Evolutionary conservation across 2,329 filamentous ascomycete genomes (phyloP).

Genomic region (Neoarthrinium moseri): DNA sequence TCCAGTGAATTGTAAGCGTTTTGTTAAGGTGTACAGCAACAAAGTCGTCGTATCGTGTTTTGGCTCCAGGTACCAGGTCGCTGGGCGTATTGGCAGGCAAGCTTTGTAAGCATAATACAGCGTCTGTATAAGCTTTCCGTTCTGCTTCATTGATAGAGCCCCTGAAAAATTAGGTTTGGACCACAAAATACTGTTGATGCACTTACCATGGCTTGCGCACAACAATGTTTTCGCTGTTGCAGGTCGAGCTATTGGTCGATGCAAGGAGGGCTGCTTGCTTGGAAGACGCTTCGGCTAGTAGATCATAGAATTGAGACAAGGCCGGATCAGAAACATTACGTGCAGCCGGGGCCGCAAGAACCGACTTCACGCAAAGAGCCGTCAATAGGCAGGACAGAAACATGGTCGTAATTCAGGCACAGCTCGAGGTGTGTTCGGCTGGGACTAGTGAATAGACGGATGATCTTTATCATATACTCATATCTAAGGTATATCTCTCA

Average conservation of each 20-base stretch:
- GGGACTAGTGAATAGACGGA: too few relatives aligned
- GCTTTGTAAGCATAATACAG: slow-evolving; percentile 2
- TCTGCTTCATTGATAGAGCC: neutral
- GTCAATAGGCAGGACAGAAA: too few relatives aligned
- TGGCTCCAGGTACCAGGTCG: slow-evolving; percentile 3
- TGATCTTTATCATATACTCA: too few relatives aligned
- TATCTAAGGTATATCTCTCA: too few relatives aligned
- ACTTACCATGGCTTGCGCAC: slow-evolving; percentile 4
- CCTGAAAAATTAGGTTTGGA: neutral
- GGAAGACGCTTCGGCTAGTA: neutral
- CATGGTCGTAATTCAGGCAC: too few relatives aligned
- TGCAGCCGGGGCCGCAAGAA: neutral
- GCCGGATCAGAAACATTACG: neutral
- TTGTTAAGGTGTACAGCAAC: slow-evolving; percentile 34
- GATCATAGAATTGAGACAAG: neutral
- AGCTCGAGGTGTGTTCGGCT: too few relatives aligned
- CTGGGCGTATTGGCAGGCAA: slow-evolving; percentile 4
- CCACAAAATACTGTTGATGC: too few relatives aligned
- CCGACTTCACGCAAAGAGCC: too few relatives aligned
- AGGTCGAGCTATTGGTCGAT: neutral
- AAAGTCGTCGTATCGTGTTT: slow-evolving; percentile 8
- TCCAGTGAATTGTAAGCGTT: slow-evolving; percentile 31
- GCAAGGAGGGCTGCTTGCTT: slow-evolving; percentile 1
- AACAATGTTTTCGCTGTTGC: neutral
- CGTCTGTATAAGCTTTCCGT: slow-evolving; percentile 6